phyloP scores from a whole-genome alignment of 148 eudicot genomes.

The Rhododendron williamsianum region DNA sequence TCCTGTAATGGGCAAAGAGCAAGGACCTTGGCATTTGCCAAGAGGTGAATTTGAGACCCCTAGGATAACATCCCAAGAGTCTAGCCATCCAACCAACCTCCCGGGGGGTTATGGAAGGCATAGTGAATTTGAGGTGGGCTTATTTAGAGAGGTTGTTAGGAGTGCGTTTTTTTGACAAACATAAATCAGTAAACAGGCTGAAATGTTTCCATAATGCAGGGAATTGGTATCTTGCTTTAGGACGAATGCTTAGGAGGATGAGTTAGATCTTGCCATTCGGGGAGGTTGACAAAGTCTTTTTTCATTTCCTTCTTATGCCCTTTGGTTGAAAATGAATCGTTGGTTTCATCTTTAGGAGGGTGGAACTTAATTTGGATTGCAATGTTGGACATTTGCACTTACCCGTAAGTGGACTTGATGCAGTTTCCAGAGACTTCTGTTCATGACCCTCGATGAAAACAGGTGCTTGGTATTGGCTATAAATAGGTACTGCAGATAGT shows the following conservation, averaged over 20 bases:
- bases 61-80: neutral
- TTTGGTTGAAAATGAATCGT: neutral
- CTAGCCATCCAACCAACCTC: neutral
- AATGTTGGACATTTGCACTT: conserved; percentile 5
- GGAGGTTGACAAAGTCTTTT: neutral
- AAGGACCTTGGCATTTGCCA: neutral
- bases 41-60: neutral
- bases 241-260: neutral
- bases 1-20: neutral
- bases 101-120: neutral
- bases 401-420: conserved; percentile 28
- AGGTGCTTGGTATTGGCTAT: conserved; percentile 18
- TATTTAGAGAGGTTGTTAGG: neutral
- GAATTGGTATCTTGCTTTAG: neutral
- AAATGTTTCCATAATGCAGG: neutral
- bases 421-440: conserved; percentile 22
- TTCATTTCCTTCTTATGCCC: neutral
- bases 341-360: neutral
- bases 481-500: neutral
- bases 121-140: neutral
- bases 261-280: neutral
- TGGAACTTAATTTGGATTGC: neutral
- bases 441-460: conserved; percentile 20
- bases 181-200: neutral
- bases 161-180: neutral